Conservation (phyloP, 108 stramenopile species). For the Parmales sp. region DNA sequence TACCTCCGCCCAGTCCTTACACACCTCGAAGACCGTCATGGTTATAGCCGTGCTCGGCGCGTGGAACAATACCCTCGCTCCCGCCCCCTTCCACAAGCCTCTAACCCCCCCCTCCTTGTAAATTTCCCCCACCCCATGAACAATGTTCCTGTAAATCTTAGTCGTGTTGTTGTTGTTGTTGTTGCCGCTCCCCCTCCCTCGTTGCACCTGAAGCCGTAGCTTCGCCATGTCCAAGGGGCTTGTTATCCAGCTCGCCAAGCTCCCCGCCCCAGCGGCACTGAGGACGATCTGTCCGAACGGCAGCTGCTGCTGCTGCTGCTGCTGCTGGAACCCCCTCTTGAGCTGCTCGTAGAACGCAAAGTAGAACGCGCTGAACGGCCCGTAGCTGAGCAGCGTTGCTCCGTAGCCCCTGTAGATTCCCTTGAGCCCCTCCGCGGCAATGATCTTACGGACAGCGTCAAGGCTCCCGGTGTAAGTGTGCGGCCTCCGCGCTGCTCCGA, state of each 20-base stretch:
- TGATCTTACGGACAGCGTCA: conserved; percentile 66
- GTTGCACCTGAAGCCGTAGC: conserved; percentile 82
- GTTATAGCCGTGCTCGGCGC: conserved; percentile 85
- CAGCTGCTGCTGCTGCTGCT: conserved; percentile 13
- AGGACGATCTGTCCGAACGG: conserved; percentile 48
- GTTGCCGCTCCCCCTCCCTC: conserved; percentile 29
- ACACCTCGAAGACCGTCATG: conserved; percentile 83
- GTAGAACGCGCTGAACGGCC: conserved; percentile 91
- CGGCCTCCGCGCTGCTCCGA: background rate
- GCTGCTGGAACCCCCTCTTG: conserved; percentile 36
- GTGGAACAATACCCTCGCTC: conserved; percentile 81
- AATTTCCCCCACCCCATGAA: conserved; percentile 54
- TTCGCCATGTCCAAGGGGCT: conserved; percentile 95
- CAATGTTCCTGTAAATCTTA: conserved; percentile 41
- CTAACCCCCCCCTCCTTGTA: conserved; percentile 51
- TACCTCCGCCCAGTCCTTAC: conserved; percentile 15
- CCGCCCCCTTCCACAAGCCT: conserved; percentile 86
- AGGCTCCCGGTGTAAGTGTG: conserved; percentile 54
- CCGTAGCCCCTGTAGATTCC: conserved; percentile 88
- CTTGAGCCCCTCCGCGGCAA: conserved; percentile 58
- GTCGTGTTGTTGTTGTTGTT: background rate
- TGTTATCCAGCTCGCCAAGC: conserved; percentile 82
- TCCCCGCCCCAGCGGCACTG: conserved; percentile 77
- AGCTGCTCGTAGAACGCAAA: conserved; percentile 88
- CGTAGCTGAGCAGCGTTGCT: conserved; percentile 88